phyloP scores from a whole-genome alignment of 2,329 filamentous ascomycete species.

The Hypoxylon sp. region DNA sequence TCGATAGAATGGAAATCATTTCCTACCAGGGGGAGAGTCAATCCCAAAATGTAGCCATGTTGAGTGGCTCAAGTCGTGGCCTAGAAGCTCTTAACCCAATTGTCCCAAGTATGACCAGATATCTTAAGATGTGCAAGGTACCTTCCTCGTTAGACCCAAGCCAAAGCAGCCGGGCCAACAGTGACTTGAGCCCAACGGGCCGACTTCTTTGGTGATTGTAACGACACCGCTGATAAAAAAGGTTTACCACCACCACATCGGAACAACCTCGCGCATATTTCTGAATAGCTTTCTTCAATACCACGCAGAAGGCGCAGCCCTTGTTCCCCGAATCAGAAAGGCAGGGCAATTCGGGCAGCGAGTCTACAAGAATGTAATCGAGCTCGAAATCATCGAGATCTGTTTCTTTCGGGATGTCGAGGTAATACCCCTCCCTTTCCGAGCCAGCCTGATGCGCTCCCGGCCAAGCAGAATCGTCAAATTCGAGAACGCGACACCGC shows the following conservation, averaged over 20 bases:
- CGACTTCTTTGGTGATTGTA: not conserved
- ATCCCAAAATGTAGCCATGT: constrained; percentile 22
- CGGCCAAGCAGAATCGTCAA: constrained; percentile 14
- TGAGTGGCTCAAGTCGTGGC: constrained; percentile 6
- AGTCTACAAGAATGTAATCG: constrained; percentile 9
- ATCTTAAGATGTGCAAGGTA: not conserved
- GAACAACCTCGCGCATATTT: not conserved
- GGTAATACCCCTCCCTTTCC: constrained; percentile 1
- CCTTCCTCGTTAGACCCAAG: constrained; percentile 9
- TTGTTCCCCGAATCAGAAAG: constrained; percentile 4
- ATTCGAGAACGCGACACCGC: constrained; percentile 6
- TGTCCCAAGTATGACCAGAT: no score
- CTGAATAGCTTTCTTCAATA: constrained; percentile 9
- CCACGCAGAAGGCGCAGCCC: constrained; percentile 7
- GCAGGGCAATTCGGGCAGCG: constrained; percentile 3
- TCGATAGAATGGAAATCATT: not conserved
- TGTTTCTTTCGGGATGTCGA: not conserved
- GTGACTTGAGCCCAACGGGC: not conserved
- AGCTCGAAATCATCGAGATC: not conserved
- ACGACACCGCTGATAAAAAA: constrained; percentile 1
- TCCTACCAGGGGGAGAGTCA: constrained; percentile 18
- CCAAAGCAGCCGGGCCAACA: constrained; percentile 11
- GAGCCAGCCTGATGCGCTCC: not conserved
- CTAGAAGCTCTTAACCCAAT: not conserved
- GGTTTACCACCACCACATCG: not conserved